phyloP scores from a whole-genome alignment of 2,329 filamentous ascomycete genomes.

The Penicillium sclerotigenum region DNA sequence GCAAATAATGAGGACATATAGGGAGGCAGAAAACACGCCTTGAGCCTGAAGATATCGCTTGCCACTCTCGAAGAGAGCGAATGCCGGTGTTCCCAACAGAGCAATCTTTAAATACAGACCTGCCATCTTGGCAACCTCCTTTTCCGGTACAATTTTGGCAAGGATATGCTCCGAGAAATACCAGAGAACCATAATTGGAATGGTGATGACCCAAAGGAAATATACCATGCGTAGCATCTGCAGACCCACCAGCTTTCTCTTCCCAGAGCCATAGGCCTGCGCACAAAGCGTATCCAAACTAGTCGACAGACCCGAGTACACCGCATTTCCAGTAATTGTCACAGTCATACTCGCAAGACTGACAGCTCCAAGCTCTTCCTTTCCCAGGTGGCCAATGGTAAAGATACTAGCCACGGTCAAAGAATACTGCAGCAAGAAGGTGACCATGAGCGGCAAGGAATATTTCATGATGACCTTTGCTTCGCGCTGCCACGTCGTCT shows the following conservation, averaged over 20 bases:
- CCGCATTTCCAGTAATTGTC: constrained; percentile 72
- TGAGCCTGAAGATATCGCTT: constrained; percentile 90
- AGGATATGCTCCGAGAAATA: constrained; percentile 64
- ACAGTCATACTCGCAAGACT: constrained; percentile 73
- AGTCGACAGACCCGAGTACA: constrained; percentile 82
- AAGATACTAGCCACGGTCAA: constrained; percentile 80
- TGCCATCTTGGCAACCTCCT: constrained; percentile 66
- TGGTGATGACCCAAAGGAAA: constrained; percentile 68
- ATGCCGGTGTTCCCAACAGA: constrained; percentile 69
- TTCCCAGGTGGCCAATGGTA: constrained; percentile 72
- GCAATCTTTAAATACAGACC: constrained; percentile 71
- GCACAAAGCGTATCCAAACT: constrained; percentile 89
- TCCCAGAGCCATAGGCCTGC: constrained; percentile 89
- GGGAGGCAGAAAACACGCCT: constrained; percentile 76
- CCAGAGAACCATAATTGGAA: constrained; percentile 73
- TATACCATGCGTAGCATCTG: constrained; percentile 78
- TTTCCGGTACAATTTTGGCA: constrained; percentile 65
- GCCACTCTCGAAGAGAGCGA: constrained; percentile 70
- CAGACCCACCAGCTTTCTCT: constrained; percentile 80
- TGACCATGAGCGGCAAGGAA: constrained; percentile 66
- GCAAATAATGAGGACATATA: constrained; percentile 78
- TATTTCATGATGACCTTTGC: constrained; percentile 74
- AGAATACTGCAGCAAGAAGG: constrained; percentile 77
- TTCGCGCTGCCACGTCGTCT: constrained; percentile 89
- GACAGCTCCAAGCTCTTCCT: constrained; percentile 64